A percentile compares a stretch with the other conserved stretches of the same genome.
phyloP scores from a whole-genome alignment of 495 filamentous ascomycete species.

The Tuber magnatum region DNA sequence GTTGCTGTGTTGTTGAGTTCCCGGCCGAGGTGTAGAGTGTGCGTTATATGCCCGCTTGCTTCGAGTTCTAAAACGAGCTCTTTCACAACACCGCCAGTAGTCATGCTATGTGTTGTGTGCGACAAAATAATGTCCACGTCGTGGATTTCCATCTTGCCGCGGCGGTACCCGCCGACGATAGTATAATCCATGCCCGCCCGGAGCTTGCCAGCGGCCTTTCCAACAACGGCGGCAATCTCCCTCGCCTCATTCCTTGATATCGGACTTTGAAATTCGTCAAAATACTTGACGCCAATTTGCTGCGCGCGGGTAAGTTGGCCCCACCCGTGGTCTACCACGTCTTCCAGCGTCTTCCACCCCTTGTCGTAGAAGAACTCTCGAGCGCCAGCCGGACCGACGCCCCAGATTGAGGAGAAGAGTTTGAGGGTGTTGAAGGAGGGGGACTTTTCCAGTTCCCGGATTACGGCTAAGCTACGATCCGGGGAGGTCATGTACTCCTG shows the following conservation, averaged over 20 bases:
- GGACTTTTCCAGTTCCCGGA: constrained; percentile 57
- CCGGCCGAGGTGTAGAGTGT: constrained; percentile 59
- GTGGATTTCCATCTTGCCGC: constrained; percentile 64
- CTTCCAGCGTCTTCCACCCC: constrained; percentile 71
- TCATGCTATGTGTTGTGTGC: constrained; percentile 45
- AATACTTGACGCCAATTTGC: constrained; percentile 94
- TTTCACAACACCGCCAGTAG: constrained; percentile 48
- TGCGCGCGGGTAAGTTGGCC: constrained; percentile 63
- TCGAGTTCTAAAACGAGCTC: constrained; percentile 66
- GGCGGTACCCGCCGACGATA: constrained; percentile 77
- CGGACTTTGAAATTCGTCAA: constrained; percentile 65
- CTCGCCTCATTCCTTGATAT: constrained; percentile 72
- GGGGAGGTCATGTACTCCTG: constrained; percentile 59
- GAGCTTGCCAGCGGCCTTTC: constrained; percentile 54
- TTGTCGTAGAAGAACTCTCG: constrained; percentile 71
- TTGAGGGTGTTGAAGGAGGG: constrained; percentile 56
- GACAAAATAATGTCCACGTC: constrained; percentile 84
- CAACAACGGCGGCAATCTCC: constrained; percentile 56
- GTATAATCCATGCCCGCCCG: constrained; percentile 58
- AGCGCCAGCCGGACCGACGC: constrained; percentile 77
- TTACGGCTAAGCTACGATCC: constrained; percentile 54
- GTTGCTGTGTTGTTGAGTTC: constrained; percentile 22
- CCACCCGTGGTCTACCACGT: constrained; percentile 83
- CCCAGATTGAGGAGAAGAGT: constrained; percentile 76
- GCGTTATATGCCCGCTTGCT: constrained; percentile 62